Evolutionary conservation across 306 rosid genomes (phyloP).

Genomic region (Bauhinia variegata): DNA sequence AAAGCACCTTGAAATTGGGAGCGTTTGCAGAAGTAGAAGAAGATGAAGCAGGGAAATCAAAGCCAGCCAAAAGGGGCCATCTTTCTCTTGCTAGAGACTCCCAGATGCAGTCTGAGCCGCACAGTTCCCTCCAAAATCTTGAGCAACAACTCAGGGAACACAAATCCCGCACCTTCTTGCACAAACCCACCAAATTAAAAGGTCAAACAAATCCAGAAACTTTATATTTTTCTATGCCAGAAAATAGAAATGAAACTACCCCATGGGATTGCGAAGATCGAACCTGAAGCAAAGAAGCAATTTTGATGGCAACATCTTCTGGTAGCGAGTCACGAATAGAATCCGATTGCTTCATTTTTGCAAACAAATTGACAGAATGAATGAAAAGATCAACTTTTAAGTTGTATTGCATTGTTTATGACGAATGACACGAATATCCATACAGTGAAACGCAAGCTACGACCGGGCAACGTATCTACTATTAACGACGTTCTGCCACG

Average conservation of each 20-base stretch:
- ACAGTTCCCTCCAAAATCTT: slow-evolving; percentile 62
- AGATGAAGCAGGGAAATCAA: slow-evolving; percentile 33
- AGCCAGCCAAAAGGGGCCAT: slow-evolving; percentile 60
- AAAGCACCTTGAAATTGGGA: slow-evolving; percentile 48
- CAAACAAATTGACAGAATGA: no score
- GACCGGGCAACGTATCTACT: no score
- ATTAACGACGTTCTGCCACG: no score
- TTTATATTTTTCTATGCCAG: background rate
- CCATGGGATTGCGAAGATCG: background rate
- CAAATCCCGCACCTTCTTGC: slow-evolving; percentile 66
- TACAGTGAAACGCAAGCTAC: no score
- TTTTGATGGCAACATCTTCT: slow-evolving; percentile 62
- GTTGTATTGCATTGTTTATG: no score
- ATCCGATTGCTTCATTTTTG: slow-evolving; percentile 27
- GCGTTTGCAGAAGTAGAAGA: slow-evolving; percentile 38
- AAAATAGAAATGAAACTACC: background rate
- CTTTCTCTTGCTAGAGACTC: slow-evolving; percentile 53
- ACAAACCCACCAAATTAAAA: slow-evolving; percentile 4
- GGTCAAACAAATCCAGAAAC: background rate
- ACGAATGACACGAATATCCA: no score
- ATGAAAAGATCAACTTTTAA: no score
- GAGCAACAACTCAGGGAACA: slow-evolving; percentile 80
- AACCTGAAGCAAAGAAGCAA: slow-evolving; percentile 73
- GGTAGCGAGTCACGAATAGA: slow-evolving; percentile 50
- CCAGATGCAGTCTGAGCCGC: slow-evolving; percentile 67